Base-by-base conservation (phyloP, 768 basidiomycete genomes). In the Kwoniella mangroviensis region DNA sequence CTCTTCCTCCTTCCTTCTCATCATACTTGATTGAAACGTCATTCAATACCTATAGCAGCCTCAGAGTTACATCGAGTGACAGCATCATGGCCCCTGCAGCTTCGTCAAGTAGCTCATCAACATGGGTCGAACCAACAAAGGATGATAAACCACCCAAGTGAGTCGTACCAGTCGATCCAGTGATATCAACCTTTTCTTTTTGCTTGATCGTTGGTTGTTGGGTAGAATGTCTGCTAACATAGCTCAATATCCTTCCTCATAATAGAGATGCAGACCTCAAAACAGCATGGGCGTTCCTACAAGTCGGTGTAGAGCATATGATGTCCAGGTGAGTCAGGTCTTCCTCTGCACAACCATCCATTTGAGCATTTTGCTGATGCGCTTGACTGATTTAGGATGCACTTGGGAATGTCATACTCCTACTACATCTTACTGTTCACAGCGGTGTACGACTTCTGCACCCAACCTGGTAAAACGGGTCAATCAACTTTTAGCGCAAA, bases 361-460 rank as follows among this genome's bases (percentile, higher is more conserved):
- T 4, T 43, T 41, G 17, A 43, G 40, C 12, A n/a, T n/a, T n/a
- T 34, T 34, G 12, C 17, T 19, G 40, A 58, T 24, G 63, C 59
- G 42, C n/a, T n/a, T 3, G 28, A 53, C 45, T 49, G 60, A 13
- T 13, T 51, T n/a, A 84, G 83, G 49, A 74, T 84, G 10, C 76
- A 82, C 40, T 54, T 70, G 49, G 83, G 83, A 15, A 82, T 84
- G 79, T 80, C 80, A 13, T 83, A 83, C 69, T 80, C 81, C 40
- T 83, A 83, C 74, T 82, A 83, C 72, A 81, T 82, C 71, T 70
- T 83, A 72, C 86, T 89, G 69, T 94, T 98, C 84, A 96, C 94
- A 24, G 92, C 94, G 63, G 92, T 93, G 10, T 98, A 99, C 87
- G 98, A 98, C 85, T 98, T 96, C 83, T 99, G 97, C 81, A 98